These are phyloP conservation scores for Irpex sp. DNA, from an alignment of 1,284 basidiomycete species.

Conservation along the genomic window DNA sequence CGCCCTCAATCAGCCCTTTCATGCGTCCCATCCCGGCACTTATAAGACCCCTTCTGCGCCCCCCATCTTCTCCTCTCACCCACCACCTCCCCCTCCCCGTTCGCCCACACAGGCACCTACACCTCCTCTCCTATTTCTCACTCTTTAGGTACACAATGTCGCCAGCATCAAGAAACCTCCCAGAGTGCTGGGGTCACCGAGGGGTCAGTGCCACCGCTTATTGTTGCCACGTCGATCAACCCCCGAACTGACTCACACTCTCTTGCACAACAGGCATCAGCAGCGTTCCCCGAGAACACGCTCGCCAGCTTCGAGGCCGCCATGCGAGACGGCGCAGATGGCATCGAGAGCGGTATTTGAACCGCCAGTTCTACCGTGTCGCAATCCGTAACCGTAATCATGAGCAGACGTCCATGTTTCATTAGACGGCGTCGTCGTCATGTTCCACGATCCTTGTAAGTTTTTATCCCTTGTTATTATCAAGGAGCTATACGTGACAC, in stretches of 20 bases:
- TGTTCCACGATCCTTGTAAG: slow-evolving; percentile 93
- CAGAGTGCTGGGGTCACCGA: slow-evolving; percentile 91
- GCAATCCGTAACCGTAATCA: slow-evolving; percentile 41
- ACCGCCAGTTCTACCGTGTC: slow-evolving; percentile 19
- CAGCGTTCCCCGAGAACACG: slow-evolving; percentile 87
- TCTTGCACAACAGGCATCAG: slow-evolving; percentile 59
- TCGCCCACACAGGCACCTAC: background rate
- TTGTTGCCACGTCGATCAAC: slow-evolving; percentile 7
- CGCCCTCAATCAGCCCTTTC: background rate
- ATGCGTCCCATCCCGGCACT: background rate
- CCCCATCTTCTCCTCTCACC: background rate
- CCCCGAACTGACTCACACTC: slow-evolving; percentile 13
- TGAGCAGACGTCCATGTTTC: slow-evolving; percentile 93
- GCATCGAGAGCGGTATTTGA: slow-evolving; percentile 86
- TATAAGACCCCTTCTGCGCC: background rate
- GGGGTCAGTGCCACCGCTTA: slow-evolving; percentile 55
- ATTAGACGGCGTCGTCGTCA: slow-evolving; percentile 81
- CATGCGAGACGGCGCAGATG: slow-evolving; percentile 89
- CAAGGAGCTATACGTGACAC: background rate
- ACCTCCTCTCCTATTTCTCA: background rate
- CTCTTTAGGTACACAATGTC: slow-evolving; percentile 9
- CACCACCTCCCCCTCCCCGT: background rate
- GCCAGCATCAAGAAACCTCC: slow-evolving; percentile 14
- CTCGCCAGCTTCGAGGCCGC: slow-evolving; percentile 90
- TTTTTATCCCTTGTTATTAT: slow-evolving; percentile 8